Evolutionary conservation across 75 land plant genomes (phyloP), one percentile per base, ranked within the genome.

Genomic region (Pinus tabuliformis): DNA sequence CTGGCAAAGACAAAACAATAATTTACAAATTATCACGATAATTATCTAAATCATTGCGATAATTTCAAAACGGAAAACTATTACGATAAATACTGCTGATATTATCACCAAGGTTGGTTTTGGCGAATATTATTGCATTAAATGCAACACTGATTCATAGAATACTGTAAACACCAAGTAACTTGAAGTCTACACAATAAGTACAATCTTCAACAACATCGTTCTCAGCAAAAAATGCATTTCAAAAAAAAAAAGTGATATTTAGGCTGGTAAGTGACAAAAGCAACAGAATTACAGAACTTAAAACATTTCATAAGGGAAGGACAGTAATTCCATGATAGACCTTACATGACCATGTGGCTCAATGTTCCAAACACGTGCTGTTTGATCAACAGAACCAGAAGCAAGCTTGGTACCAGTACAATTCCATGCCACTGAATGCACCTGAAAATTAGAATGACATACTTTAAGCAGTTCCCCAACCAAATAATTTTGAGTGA

Each of bases 381-480:
- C 98, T 12, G 97, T 95, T 77, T 95, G 98, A 87, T 95, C 98
- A 37, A 95, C 94, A 59, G 98, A 95, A 14, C 98, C 98, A 2
- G 98, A 95, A n/a, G 98, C 98, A 22, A 93, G 86, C 84, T 93
- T 95, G 73, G 83, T 88, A n/a, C 99, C 97, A n/a, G 85, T 76
- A 63, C 98, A 95, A 79, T 95, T 95, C 98, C 98, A 95, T 20
- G 98, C 98, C 83, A 93, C 95, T 3, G 97, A 93, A 79, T 94
- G 97, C 59, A 95, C 98, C 93, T 95, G 76, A 12, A 65, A 54
- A 77, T n/a, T 57, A 61, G 52, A 16, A 70, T 77, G 59, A 21
- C 28, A 37, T 17, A 37, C 66, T 14, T 57, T 73, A 26, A 76
- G 57, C 15, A 37, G 49, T 64, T 64, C n/a, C 45, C 56, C 18